phyloP scores from a whole-genome alignment of 495 filamentous ascomycete species.

The Aspergillus leporis region DNA sequence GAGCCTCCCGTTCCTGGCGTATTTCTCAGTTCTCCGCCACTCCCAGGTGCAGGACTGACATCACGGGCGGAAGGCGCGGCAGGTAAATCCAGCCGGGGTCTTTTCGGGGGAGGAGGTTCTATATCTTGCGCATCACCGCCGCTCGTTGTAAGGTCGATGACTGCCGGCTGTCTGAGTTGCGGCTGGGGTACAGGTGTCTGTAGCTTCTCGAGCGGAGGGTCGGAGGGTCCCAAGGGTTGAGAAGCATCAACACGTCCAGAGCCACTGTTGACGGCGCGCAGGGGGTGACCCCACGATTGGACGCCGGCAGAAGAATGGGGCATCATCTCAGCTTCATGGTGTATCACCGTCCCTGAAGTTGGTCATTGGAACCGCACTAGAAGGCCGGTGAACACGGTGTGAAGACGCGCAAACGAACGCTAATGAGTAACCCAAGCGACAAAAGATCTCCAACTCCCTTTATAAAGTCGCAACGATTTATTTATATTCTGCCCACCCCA shows the following conservation, averaged over 20 bases:
- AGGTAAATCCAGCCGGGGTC: slow-evolving; percentile 39
- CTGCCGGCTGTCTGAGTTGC: slow-evolving; percentile 32
- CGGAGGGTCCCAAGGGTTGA: slow-evolving; percentile 28
- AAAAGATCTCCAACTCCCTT: background rate
- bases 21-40: slow-evolving; percentile 33
- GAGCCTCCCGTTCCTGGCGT: slow-evolving; percentile 30
- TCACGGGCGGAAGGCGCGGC: slow-evolving; percentile 25
- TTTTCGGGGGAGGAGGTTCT: slow-evolving; percentile 42
- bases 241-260: slow-evolving; percentile 32
- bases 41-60: slow-evolving; percentile 23
- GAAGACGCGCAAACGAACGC: background rate
- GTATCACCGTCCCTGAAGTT: slow-evolving; percentile 24
- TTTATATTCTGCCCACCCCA: background rate
- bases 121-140: slow-evolving; percentile 36
- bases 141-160: slow-evolving; percentile 41
- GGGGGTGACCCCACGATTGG: slow-evolving; percentile 44
- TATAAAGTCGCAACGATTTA: background rate
- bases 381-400: background rate
- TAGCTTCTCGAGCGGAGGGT: slow-evolving; percentile 29
- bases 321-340: slow-evolving; percentile 51
- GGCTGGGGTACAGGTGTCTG: slow-evolving; percentile 27
- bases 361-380: slow-evolving; percentile 21
- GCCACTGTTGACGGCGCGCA: slow-evolving; percentile 40
- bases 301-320: slow-evolving; percentile 48
- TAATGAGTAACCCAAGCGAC: background rate